These are phyloP conservation scores for Solanum bukasovii DNA, from an alignment of 257 asterid genomes.

Conservation along the genomic window DNA sequence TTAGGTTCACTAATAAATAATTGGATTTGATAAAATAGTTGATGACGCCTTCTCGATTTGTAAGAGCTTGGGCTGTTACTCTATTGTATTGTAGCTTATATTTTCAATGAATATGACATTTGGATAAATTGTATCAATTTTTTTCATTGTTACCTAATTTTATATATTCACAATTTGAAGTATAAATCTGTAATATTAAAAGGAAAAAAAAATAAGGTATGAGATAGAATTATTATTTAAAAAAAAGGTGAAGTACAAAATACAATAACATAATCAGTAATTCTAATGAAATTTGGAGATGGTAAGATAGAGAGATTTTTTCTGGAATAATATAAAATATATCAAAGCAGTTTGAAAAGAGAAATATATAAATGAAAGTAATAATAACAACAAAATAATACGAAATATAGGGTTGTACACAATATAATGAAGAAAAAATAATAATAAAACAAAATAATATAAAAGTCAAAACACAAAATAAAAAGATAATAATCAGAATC, in stretches of 20 bases:
- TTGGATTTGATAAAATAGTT: neutral
- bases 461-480: neutral
- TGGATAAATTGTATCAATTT: neutral
- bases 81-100: neutral
- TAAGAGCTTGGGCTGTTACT: neutral
- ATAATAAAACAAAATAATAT: neutral
- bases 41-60: neutral
- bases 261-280: neutral
- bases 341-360: neutral
- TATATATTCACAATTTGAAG: neutral
- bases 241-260: neutral
- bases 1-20: neutral
- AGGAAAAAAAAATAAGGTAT: neutral
- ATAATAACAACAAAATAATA: neutral
- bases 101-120: neutral
- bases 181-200: neutral
- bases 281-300: neutral
- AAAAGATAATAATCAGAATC: neutral
- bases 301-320: neutral
- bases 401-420: neutral
- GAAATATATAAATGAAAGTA: neutral
- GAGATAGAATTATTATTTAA: neutral
- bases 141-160: neutral
- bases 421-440: neutral
- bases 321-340: too few relatives aligned